Evolutionary conservation across 371 early-diverging fungal species (phyloP).

Genomic region (Lichtheimia ramosa): DNA sequence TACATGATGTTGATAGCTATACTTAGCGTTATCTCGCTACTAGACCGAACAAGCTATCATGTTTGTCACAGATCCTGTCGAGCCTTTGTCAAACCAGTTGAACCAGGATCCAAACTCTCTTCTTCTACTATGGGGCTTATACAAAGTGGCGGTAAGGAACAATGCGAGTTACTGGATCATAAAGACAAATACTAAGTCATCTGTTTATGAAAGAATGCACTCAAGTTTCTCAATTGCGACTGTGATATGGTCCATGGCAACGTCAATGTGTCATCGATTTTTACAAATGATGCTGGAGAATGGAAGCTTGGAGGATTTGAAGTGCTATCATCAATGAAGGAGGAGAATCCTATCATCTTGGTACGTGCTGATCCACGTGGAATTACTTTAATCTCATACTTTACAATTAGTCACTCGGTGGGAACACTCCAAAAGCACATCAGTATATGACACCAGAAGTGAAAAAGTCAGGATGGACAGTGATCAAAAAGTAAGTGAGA

Average conservation of each 20-base stretch:
- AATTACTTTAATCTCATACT: background rate
- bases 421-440: constrained; percentile 63
- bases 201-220: constrained; percentile 57
- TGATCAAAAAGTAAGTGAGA: constrained; percentile 59
- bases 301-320: constrained; percentile 95
- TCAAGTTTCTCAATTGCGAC: constrained; percentile 87
- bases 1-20: too few species aligned
- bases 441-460: constrained; percentile 79
- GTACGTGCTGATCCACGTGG: constrained; percentile 27
- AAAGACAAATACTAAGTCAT: background rate
- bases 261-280: constrained; percentile 76
- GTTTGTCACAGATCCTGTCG: constrained; percentile 88
- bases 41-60: constrained; percentile 85
- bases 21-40: background rate
- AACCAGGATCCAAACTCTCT: constrained; percentile 59
- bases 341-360: constrained; percentile 68
- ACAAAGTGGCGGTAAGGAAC: constrained; percentile 80
- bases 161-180: background rate
- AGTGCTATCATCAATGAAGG: constrained; percentile 69
- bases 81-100: constrained; percentile 69
- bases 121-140: constrained; percentile 84
- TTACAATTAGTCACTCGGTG: constrained; percentile 62
- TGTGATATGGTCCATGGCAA: constrained; percentile 89
- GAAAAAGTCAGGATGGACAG: constrained; percentile 64
- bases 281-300: constrained; percentile 86